Base-by-base conservation (phyloP, 179 eudicot species). In the Amaranthus tricolor region DNA sequence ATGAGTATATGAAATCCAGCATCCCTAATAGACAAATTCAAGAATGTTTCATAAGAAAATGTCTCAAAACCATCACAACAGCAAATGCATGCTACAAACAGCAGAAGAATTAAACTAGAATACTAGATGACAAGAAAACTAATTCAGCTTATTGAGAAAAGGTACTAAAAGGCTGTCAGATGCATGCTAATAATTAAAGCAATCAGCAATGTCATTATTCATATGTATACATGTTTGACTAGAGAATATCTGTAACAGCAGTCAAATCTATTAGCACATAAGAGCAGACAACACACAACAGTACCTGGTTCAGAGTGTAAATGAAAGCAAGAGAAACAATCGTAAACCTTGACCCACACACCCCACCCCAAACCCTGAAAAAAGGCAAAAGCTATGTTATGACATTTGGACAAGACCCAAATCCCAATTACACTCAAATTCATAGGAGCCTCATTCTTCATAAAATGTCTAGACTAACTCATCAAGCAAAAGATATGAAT, bases 1-100 rank as follows among this genome's bases (percentile, higher is more conserved):
- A 95, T 88, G 77, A 92, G 96, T 78, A 95, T 93, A 86, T 95
- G 99, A 87, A 95, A 95, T 69, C 91, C 89, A 79, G 99, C 91
- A 57, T 92, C 97, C 94, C 98, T 94, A 80, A 31, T 68, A 70
- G 62, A 78, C 17, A 47, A 58, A 70, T n/a, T 24, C 58, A 70
- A 21, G 56, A 50, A 80, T 44, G 9, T 57, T 24, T 58, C 47
- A 14, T 45, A 75, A 14, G 40, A 40, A 13, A 74, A 53, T 50
- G 48, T 43, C 74, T 16, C 8, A 54, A 66, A 17, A 6, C 58
- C 53, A n/a, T 72, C 12, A 12, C 9, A 49, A 47, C 14, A 43
- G 19, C 17, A 61, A 64, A 14, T 9, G 15, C 52, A n/a, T 16
- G 45, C 53, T 51, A 31, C 40, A 31, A 49, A 13, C 57, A 52